A percentile compares a stretch with the other conserved stretches of the same genome.
phyloP scores from a whole-genome alignment of 352 stramenopile species.

The Vaucheria bursata region DNA sequence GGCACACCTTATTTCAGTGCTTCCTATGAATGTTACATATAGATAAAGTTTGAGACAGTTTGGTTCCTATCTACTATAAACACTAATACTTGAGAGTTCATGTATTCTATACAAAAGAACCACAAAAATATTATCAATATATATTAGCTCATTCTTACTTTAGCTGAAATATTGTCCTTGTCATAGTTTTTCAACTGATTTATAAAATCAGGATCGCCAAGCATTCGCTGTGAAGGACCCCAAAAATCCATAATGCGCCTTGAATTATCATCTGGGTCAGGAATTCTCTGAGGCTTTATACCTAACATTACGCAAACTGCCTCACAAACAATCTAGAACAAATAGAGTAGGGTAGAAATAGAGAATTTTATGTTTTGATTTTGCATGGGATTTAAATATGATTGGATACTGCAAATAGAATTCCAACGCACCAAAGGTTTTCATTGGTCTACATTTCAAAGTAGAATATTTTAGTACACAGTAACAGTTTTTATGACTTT shows the following conservation, averaged over 20 bases:
- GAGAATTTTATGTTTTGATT: too few relatives aligned
- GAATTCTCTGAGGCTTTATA: slow-evolving; percentile 79
- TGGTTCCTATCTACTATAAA: slow-evolving; percentile 1
- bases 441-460: too few relatives aligned
- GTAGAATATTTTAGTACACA: too few relatives aligned
- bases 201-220: slow-evolving; percentile 80
- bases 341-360: too few relatives aligned
- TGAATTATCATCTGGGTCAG: slow-evolving; percentile 75
- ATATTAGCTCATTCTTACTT: slow-evolving; percentile 2
- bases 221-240: slow-evolving; percentile 81
- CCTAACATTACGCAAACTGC: slow-evolving; percentile 86
- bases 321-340: slow-evolving; percentile 63
- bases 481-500: too few relatives aligned
- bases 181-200: slow-evolving; percentile 76
- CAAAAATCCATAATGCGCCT: slow-evolving; percentile 90
- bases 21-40: too few relatives aligned
- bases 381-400: too few relatives aligned
- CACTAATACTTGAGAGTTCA: not conserved
- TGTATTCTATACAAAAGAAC: too few relatives aligned
- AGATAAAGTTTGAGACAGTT: too few relatives aligned
- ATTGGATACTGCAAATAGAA: too few relatives aligned
- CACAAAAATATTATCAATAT: not conserved
- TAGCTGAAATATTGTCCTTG: slow-evolving; percentile 49
- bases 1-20: too few relatives aligned
- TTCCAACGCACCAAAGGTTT: too few relatives aligned